Conservation (phyloP, 768 basidiomycete species). For the Tricholomella constricta region DNA sequence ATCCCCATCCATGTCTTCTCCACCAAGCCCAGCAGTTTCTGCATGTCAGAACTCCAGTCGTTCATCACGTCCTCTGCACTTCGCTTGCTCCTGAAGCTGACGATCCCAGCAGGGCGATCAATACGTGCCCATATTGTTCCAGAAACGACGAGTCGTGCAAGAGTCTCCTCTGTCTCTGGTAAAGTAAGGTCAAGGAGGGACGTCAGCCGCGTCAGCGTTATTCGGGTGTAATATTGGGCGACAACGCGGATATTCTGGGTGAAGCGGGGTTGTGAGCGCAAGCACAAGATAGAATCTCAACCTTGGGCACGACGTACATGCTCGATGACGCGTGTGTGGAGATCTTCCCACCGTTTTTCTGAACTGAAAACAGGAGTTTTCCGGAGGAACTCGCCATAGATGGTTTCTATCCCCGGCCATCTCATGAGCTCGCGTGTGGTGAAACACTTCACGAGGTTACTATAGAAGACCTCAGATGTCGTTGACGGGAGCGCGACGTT, state of each 20-base stretch:
- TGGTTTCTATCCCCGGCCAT: conserved; percentile 90
- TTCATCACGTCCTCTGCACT: conserved; percentile 94
- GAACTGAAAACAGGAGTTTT: conserved; percentile 79
- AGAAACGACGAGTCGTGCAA: conserved; percentile 88
- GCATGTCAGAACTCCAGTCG: conserved; percentile 97
- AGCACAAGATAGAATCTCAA: neutral
- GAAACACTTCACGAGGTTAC: conserved; percentile 93
- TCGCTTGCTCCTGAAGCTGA: conserved; percentile 83
- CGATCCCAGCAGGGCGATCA: conserved; percentile 88
- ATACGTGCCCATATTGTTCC: conserved; percentile 93
- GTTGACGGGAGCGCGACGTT: neutral
- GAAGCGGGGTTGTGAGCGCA: conserved; percentile 1
- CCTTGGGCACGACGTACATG: conserved; percentile 61
- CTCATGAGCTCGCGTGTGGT: conserved; percentile 91
- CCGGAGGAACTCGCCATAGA: conserved; percentile 85
- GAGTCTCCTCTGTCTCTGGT: conserved; percentile 83
- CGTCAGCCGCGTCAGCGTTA: conserved; percentile 81
- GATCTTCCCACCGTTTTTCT: conserved; percentile 88
- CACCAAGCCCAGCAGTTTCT: conserved; percentile 83
- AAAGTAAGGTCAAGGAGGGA: conserved; percentile 83
- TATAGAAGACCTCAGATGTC: conserved; percentile 33
- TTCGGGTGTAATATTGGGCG: conserved; percentile 92
- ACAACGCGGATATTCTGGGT: conserved; percentile 93
- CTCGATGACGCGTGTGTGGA: conserved; percentile 95
- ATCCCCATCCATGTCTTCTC: conserved; percentile 99